These are phyloP conservation scores for Zalerion maritima DNA, from an alignment of 495 filamentous ascomycete species.

Conservation along the genomic window DNA sequence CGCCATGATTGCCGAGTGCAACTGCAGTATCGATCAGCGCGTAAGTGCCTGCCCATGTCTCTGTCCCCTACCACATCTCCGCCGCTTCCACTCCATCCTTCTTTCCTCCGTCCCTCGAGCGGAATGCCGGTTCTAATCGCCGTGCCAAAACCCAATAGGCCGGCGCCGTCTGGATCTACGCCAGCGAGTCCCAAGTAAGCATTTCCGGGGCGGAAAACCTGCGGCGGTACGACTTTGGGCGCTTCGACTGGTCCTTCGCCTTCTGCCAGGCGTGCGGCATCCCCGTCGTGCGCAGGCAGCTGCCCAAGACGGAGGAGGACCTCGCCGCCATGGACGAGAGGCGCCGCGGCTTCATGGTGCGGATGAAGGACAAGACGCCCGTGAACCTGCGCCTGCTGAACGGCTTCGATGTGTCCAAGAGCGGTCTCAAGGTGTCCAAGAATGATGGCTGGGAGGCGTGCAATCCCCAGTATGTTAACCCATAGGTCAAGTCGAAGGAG, in stretches of 20 bases:
- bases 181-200: slow-evolving; percentile 12
- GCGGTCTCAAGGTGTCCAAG: slow-evolving; percentile 11
- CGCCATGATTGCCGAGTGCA: slow-evolving; percentile 18
- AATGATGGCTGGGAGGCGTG: slow-evolving; percentile 15
- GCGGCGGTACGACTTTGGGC: slow-evolving; percentile 17
- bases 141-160: slow-evolving; percentile 8
- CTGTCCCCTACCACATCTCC: too few relatives aligned
- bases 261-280: slow-evolving; percentile 35
- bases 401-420: slow-evolving; percentile 14
- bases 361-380: slow-evolving; percentile 1
- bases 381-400: slow-evolving; percentile 22
- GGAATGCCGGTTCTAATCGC: too few relatives aligned
- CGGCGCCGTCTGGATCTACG: slow-evolving; percentile 23
- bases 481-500: too few relatives aligned
- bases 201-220: slow-evolving; percentile 22
- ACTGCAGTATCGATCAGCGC: slow-evolving; percentile 29
- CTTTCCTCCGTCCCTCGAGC: slow-evolving; percentile 1
- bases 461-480: slow-evolving; percentile 21
- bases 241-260: slow-evolving; percentile 12
- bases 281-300: slow-evolving; percentile 9
- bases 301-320: slow-evolving; percentile 8
- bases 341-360: slow-evolving; percentile 1
- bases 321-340: slow-evolving; percentile 9
- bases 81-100: too few relatives aligned
- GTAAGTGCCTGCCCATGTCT: too few relatives aligned